These are phyloP conservation scores for Myochromella boudieri DNA, from an alignment of 768 basidiomycete genomes.

Conservation along the genomic window DNA sequence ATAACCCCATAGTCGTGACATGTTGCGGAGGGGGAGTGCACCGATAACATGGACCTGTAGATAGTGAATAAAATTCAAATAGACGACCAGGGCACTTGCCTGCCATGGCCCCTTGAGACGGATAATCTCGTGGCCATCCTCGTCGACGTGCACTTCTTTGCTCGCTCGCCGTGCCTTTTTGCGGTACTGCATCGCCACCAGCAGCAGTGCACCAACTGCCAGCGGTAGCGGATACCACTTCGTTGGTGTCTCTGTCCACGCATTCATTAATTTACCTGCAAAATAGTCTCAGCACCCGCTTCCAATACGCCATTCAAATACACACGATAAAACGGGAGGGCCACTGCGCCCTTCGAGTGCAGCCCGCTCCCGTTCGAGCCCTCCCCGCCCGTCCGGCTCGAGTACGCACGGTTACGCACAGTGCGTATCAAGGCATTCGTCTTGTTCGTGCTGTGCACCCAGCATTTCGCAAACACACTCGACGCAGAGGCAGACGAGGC, in stretches of 20 bases:
- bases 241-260: conserved; percentile 86
- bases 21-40: conserved; percentile 88
- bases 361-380: conserved; percentile 20
- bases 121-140: conserved; percentile 80
- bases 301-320: conserved; percentile 9
- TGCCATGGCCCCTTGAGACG: conserved; percentile 91
- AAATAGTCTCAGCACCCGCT: conserved; percentile 7
- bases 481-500: conserved; percentile 47
- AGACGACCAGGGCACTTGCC: conserved; percentile 41
- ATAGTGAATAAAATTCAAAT: not conserved
- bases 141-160: conserved; percentile 75
- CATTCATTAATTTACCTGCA: conserved; percentile 64
- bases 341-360: conserved; percentile 22
- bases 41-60: conserved; percentile 92
- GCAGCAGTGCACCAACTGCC: conserved; percentile 86
- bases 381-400: conserved; percentile 31
- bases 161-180: conserved; percentile 48
- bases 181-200: conserved; percentile 76
- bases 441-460: conserved; percentile 53
- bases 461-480: conserved; percentile 48
- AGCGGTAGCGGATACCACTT: conserved; percentile 95
- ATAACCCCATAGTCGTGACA: conserved; percentile 98
- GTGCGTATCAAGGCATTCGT: conserved; percentile 48
- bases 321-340: conserved; percentile 55
- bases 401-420: conserved; percentile 43